Base-by-base conservation (phyloP, 2,329 filamentous ascomycete species). In the Penicillium italicum region DNA sequence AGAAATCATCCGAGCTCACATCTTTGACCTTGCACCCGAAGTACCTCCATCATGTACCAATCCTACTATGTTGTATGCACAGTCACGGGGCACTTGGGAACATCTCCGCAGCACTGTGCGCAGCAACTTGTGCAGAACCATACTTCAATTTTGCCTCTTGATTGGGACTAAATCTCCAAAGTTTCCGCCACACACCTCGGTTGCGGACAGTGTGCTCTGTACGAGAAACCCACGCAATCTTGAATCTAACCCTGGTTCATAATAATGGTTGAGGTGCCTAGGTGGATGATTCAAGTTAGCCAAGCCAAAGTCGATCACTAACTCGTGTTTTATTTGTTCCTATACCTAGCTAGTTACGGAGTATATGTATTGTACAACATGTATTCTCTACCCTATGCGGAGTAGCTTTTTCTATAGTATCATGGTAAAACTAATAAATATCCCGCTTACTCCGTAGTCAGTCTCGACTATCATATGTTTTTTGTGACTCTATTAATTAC, bases 1-100 rank as follows among this genome's bases (percentile, higher is more conserved):
- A 50, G 60, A 60, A 61, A 56, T 54, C 53, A 62, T 56, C 56
- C 58, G 56, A 62, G 50, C 42, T 43, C 47, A 33, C 14, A 31
- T 41, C 36, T 20, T 20, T 2, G 14, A 45, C 7, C 22, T 38
- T 30, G 30, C 14, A 6, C 36, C 38, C 20, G 18, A 33, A 20
- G 47, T 38, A 48, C 34, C 26, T 16, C 16, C 16, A 44, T 51
- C 49, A 20, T 24, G 14, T 24, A 44, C 50, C 28, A 34, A 31
- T 12, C 20, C 34, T 52, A 28, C 16, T 36, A 41, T n/a, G n/a
- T n/a, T n/a, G n/a, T n/a, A n/a, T 41, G 38, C n/a, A 42, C 37
- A 34, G 37, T 54, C 44, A 54, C 36, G 34, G 28, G 44, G 37
- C 28, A 31, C 26, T 18, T 38, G 33, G 8, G 16, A 38, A 34